phyloP scores from a whole-genome alignment of 495 filamentous ascomycete species.

The Evansstolkia leycettana region DNA sequence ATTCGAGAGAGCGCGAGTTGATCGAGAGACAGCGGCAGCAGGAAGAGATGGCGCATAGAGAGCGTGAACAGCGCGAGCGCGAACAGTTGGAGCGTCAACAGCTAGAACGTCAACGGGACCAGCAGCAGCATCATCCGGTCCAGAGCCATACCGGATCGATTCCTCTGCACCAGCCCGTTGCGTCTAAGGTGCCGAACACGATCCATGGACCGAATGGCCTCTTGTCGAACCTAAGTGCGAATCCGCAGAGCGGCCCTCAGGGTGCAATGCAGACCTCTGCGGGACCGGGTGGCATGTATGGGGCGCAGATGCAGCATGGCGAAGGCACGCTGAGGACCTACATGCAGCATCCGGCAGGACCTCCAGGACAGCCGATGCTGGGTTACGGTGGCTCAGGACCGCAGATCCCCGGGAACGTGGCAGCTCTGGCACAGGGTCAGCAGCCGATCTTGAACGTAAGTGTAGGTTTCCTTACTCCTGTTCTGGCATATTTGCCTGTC shows the following conservation, averaged over 20 bases:
- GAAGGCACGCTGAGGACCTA: constrained; percentile 48
- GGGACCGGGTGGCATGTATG: constrained; percentile 53
- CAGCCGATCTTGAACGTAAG: constrained; percentile 89
- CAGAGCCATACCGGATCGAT: constrained; percentile 77
- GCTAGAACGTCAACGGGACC: constrained; percentile 38
- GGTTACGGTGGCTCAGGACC: constrained; percentile 35
- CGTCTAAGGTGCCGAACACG: constrained; percentile 62
- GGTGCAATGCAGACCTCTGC: constrained; percentile 54
- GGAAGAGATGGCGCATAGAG: constrained; percentile 47
- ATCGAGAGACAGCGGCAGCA: constrained; percentile 40
- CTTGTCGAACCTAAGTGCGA: constrained; percentile 57
- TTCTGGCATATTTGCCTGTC: background rate
- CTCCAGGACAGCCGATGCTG: constrained; percentile 47
- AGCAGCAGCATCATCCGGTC: constrained; percentile 53
- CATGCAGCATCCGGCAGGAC: constrained; percentile 48
- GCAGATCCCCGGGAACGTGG: constrained; percentile 41
- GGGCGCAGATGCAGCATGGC: constrained; percentile 49
- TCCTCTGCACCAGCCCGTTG: constrained; percentile 82
- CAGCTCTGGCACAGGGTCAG: constrained; percentile 66
- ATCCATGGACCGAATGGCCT: constrained; percentile 84
- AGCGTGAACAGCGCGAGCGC: constrained; percentile 32
- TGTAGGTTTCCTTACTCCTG: constrained; percentile 5
- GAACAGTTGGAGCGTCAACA: constrained; percentile 36
- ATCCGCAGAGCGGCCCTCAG: constrained; percentile 34
- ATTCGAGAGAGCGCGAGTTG: constrained; percentile 36